A percentile compares a stretch with the other conserved stretches of the same genome.
Evolutionary conservation across 805 yeast genomes (phyloP).

Genomic region (Phaffomyces thermotolerans): DNA sequence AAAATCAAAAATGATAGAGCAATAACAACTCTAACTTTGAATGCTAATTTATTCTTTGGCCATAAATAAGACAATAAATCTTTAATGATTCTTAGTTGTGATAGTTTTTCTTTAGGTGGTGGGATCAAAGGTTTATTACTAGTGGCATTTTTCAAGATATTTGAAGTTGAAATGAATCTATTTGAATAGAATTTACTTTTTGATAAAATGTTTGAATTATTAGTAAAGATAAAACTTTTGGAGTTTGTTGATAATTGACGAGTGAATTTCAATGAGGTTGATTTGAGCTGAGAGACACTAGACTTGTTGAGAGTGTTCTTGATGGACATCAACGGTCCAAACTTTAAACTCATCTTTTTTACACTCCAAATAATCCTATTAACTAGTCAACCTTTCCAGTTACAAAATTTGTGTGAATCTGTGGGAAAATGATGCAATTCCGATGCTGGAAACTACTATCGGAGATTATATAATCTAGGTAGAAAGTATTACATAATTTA

Average conservation of each 20-base stretch:
- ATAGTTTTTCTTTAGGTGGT: slow-evolving; percentile 19
- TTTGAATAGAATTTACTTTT: slow-evolving; percentile 1
- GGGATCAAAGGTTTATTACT: neutral
- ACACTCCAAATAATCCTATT: no score
- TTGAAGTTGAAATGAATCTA: slow-evolving; percentile 4
- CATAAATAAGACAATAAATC: slow-evolving; percentile 67
- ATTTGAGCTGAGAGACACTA: neutral
- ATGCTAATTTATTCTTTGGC: slow-evolving; percentile 67
- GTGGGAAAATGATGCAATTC: no score
- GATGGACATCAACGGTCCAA: neutral
- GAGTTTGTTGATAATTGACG: neutral
- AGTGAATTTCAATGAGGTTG: neutral
- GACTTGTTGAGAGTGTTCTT: neutral
- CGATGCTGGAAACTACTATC: no score
- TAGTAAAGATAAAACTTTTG: neutral
- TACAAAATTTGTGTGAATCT: no score
- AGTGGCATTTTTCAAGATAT: neutral
- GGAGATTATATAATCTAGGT: no score
- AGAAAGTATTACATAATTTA: neutral
- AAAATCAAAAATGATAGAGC: slow-evolving; percentile 70
- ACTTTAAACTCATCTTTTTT: neutral
- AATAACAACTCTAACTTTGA: slow-evolving; percentile 63
- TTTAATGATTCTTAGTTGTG: slow-evolving; percentile 46
- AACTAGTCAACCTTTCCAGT: no score
- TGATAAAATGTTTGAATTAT: neutral